A percentile compares a stretch with the other conserved stretches of the same genome.
Evolutionary conservation across 345 rosid genomes (phyloP).

Genomic region (Eucalyptus sp.): DNA sequence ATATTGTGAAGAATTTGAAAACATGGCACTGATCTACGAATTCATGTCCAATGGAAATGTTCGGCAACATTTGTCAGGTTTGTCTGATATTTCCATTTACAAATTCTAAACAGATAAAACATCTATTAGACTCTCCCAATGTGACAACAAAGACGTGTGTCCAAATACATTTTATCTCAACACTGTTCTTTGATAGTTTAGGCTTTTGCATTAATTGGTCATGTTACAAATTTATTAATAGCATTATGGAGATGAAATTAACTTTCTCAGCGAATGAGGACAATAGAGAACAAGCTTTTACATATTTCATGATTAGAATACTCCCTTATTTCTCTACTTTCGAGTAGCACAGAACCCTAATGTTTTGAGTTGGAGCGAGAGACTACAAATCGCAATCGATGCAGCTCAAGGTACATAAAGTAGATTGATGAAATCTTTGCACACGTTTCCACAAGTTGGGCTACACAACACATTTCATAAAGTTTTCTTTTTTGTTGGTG

Average conservation of each 20-base stretch:
- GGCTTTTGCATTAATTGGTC: background rate
- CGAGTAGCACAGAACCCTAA: background rate
- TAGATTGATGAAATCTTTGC: background rate
- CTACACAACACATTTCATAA: background rate
- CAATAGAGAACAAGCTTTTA: background rate
- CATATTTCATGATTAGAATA: background rate
- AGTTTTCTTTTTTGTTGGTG: background rate
- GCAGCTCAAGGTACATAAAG: slow-evolving; percentile 19
- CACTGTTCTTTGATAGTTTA: background rate
- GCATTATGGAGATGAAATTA: background rate
- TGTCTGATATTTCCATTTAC: background rate
- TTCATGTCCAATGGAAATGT: slow-evolving; percentile 25
- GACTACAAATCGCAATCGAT: slow-evolving; percentile 31
- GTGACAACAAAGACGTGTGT: background rate
- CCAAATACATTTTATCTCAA: background rate
- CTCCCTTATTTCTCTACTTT: background rate
- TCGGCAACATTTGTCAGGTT: slow-evolving; percentile 8
- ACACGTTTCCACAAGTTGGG: background rate
- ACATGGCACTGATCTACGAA: slow-evolving; percentile 18
- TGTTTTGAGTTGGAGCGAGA: background rate
- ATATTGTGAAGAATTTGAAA: slow-evolving; percentile 9
- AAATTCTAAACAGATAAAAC: background rate
- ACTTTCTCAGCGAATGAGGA: background rate
- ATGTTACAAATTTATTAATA: background rate
- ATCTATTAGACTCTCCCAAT: background rate